Base-by-base conservation (phyloP, 768 basidiomycete genomes). In the Coprinopsis cinerea region DNA sequence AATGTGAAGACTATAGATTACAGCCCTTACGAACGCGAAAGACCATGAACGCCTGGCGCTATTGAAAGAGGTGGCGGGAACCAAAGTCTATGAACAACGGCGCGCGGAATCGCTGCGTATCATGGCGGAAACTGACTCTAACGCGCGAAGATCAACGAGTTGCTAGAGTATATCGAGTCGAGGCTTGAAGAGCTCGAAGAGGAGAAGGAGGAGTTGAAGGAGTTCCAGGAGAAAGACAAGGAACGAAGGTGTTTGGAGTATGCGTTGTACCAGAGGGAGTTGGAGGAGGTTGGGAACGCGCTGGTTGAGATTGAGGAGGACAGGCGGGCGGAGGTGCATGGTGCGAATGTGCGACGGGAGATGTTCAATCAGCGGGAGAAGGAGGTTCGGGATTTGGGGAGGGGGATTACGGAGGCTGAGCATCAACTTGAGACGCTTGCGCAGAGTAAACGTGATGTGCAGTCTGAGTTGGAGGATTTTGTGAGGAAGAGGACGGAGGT, bases 31-130 rank as follows among this genome's bases (percentile, higher is more conserved):
- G 6, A 99, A 98, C 55, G 94, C 94, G 20, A 96, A 96, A 65
- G 96, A 99, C 60, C 82, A 85, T 44, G 95, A 99, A 64, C 81
- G 96, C 1, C 77, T 99, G 4, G 83, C 89, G 0, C 76, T 99
- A n/a, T 73, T 99, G 40, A 98, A 99, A 61, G 96, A 99, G 66
- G 94, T 99, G 0, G 96, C 95, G 0, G 96, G 96, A 2, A 99
- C 96, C 0, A 92, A 96, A 58, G 92, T 98, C 1, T 99, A 99
- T 61, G 96, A 99, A 67, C 88, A 95, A 61, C 83, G 94, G 41
- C 81, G 95, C 14, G 57, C 87, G 0, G 96, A 99, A 63, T 93
- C 90, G 3, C 72, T 94, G n/a, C 84, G 89, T 47, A 93, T 98
- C 63, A 96, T 98, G 90, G 81, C 91, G 24, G 95, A 97, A 63